These are phyloP conservation scores for Lathyrus tuberosus DNA, from an alignment of 306 rosid genomes.

Conservation along the genomic window DNA sequence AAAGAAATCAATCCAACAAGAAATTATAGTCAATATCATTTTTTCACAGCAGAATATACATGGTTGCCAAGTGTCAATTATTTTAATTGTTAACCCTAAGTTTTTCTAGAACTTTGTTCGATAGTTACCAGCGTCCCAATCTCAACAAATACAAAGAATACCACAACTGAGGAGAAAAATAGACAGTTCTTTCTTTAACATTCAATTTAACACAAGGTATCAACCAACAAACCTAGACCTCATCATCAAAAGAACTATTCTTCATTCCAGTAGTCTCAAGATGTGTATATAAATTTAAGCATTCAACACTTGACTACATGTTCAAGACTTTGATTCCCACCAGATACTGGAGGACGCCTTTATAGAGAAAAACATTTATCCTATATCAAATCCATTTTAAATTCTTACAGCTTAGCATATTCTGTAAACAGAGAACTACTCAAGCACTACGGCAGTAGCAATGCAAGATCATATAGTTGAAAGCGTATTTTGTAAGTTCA, in stretches of 20 bases:
- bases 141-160: background rate
- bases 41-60: constrained; percentile 21
- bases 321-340: background rate
- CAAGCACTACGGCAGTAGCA: background rate
- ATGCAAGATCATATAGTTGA: background rate
- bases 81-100: background rate
- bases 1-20: constrained; percentile 15
- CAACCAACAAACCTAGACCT: background rate
- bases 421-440: background rate
- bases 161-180: background rate
- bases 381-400: background rate
- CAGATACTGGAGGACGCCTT: constrained; percentile 1
- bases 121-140: background rate
- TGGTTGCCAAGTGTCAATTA: background rate
- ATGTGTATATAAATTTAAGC: background rate
- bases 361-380: constrained; percentile 3
- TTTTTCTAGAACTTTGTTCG: background rate
- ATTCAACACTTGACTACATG: background rate
- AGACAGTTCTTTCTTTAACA: background rate
- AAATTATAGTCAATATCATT: constrained; percentile 11
- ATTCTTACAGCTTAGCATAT: background rate
- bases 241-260: background rate
- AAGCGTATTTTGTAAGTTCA: background rate
- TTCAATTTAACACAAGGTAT: background rate
- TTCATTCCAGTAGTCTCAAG: background rate